Base-by-base conservation (phyloP, 495 filamentous ascomycete genomes). In the Penicillium longicatenatum region DNA sequence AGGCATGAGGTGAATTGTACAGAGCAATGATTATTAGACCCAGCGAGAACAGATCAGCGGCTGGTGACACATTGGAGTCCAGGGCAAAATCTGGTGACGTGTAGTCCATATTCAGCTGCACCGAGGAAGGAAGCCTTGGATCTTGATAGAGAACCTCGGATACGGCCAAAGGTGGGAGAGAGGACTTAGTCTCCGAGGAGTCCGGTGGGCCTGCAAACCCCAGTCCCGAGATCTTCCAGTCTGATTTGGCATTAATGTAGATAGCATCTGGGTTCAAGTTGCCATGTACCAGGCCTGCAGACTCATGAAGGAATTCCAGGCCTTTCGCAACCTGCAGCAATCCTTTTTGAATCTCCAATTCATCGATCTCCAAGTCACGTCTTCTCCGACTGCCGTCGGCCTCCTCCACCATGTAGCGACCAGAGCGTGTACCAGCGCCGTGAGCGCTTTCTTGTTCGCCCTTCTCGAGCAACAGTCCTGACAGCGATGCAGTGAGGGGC, bases 191-290 rank as follows among this genome's bases (percentile, higher is more conserved):
- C 22, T 82, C 83, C 9, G 89, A 89, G 48, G 81, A 78, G 55
- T 89, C 85, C 24, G 88, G 82, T 9, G 90, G 88, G 19, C 89
- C 88, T 63, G 90, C 88, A 73, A 97, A 98, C n/a, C 87, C 84
- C 44, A 98, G 79, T 31, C 93, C 93, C 52, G 91, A 92, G 50
- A 98, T 90, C 69, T 98, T 98, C 94, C 94, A 98, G 72, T 98
- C 94, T 7, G 92, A 96, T 83, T 98, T 98, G 16, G 89, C 85
- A 75, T 98, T 98, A 65, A 98, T 81, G 54, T 93, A 88, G 46
- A 98, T 85, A n/a, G 93, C 91, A 51, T 98, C 94, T 0, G 94
- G 95, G 2, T 92, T 98, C 55, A 98, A 75, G 66, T 98, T 98
- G 20, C 88, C 90, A 71, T 98, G 94, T 2, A 98, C 90, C 22